These are phyloP conservation scores for Syzygium jambos DNA, from an alignment of 345 rosid genomes.

Conservation along the genomic window DNA sequence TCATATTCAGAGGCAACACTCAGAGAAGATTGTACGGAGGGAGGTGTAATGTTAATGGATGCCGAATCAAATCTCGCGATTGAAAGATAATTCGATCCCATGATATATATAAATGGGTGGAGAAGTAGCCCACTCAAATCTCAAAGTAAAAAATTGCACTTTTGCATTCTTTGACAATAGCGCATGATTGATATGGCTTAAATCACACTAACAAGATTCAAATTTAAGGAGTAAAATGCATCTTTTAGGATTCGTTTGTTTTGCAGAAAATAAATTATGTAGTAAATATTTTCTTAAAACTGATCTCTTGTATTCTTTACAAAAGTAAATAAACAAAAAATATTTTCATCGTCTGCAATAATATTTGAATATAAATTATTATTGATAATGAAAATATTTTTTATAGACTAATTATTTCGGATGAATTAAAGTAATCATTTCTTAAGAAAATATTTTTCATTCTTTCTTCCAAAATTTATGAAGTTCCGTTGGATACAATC, in stretches of 20 bases:
- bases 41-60: not conserved
- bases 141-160: not conserved
- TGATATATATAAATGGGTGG: not conserved
- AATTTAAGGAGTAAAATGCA: not conserved
- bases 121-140: not conserved
- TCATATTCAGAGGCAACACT: not conserved
- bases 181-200: not conserved
- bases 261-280: not conserved
- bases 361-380: not conserved
- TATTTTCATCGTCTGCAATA: not conserved
- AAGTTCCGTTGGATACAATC: not conserved
- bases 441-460: not conserved
- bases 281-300: not conserved
- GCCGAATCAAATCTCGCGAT: not conserved
- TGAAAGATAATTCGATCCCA: not conserved
- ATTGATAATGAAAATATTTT: not conserved
- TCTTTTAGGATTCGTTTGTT: not conserved
- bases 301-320: not conserved
- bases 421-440: not conserved
- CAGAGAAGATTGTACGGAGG: not conserved
- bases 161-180: not conserved
- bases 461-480: not conserved
- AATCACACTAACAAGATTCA: not conserved
- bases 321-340: not conserved
- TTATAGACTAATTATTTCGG: not conserved